phyloP scores from a whole-genome alignment of 208 protist species.

The Acanthamoeba triangularis region DNA sequence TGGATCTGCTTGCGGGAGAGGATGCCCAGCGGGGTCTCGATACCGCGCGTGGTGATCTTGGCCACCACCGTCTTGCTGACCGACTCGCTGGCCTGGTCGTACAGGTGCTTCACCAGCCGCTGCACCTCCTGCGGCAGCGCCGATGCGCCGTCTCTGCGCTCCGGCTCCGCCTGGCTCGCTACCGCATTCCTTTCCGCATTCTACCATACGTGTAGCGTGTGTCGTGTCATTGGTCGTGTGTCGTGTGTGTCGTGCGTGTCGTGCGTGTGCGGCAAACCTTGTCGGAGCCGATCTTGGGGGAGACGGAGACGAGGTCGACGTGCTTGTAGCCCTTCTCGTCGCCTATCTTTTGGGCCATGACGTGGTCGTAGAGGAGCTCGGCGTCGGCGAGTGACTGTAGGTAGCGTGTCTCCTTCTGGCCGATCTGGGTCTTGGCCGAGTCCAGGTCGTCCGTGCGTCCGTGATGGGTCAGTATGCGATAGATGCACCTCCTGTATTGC shows the following conservation, averaged over 20 bases:
- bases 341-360: constrained; percentile 10
- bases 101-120: constrained; percentile 24
- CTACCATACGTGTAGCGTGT: neutral
- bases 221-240: no score
- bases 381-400: constrained; percentile 21
- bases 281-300: constrained; percentile 28
- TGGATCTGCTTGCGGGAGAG: constrained; percentile 72
- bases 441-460: constrained; percentile 62
- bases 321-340: constrained; percentile 40
- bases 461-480: constrained; percentile 51
- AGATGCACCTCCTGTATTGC: neutral
- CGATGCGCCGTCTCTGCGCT: neutral
- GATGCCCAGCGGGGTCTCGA: constrained; percentile 78
- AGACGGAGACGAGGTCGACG: constrained; percentile 60
- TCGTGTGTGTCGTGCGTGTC: neutral
- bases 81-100: constrained; percentile 47
- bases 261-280: neutral
- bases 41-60: constrained; percentile 72
- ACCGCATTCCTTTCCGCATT: constrained; percentile 10
- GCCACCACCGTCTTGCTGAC: constrained; percentile 47
- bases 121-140: neutral
- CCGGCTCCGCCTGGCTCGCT: neutral
- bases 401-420: constrained; percentile 34
- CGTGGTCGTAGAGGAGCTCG: constrained; percentile 19
- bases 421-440: constrained; percentile 5